Percentiles rank a stretch among this genome's conserved stretches.
These are phyloP conservation scores for Petunia hybrid DNA, from an alignment of 305 asterid species.

Conservation along the genomic window DNA sequence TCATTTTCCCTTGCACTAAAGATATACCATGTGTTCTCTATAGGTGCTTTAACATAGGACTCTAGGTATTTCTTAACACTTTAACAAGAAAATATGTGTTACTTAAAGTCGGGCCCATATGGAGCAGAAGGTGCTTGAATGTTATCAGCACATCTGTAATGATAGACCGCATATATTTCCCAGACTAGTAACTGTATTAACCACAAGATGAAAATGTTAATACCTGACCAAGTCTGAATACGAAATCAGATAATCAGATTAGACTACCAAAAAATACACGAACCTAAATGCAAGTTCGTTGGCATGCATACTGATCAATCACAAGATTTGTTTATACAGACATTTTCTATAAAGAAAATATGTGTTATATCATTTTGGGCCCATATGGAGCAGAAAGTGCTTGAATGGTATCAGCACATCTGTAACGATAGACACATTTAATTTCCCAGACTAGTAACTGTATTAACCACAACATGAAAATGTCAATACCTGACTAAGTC, in stretches of 20 bases:
- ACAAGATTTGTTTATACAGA: no score
- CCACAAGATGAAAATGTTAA: constrained; percentile 36
- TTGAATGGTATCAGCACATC: constrained; percentile 18
- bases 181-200: constrained; percentile 68
- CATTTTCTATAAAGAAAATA: no score
- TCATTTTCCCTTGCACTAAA: not conserved
- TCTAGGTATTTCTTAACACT: not conserved
- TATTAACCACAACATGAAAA: not conserved
- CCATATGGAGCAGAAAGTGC: no score
- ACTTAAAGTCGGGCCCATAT: constrained; percentile 49
- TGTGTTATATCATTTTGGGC: no score
- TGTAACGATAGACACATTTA: not conserved
- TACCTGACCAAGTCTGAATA: not conserved
- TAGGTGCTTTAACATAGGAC: not conserved
- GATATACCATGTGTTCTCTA: not conserved
- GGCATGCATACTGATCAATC: no score
- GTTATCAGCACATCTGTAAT: constrained; percentile 55
- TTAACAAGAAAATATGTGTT: not conserved
- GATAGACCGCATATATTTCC: constrained; percentile 53
- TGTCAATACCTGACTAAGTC: constrained; percentile 29
- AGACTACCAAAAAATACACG: no score
- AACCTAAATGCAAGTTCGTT: no score
- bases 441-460: constrained; percentile 28
- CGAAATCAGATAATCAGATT: not conserved
- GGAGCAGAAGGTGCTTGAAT: constrained; percentile 59